phyloP scores from a whole-genome alignment of 1,284 basidiomycete genomes.

The Leccinum subatratum region DNA sequence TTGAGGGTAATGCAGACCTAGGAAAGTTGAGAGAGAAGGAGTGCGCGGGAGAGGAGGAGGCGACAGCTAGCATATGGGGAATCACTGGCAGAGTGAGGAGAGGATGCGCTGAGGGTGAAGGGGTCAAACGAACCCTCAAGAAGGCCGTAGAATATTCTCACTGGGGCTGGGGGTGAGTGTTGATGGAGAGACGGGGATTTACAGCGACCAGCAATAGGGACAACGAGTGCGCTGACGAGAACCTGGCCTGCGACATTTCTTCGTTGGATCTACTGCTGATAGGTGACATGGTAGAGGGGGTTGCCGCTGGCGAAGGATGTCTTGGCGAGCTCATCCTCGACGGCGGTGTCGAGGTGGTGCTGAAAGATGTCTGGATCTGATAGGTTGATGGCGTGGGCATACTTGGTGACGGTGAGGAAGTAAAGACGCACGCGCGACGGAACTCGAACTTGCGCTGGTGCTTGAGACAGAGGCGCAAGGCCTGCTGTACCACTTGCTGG shows the following conservation, averaged over 20 bases:
- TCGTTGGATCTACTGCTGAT: too few relatives aligned
- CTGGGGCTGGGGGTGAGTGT: too few relatives aligned
- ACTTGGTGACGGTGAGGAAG: conserved; percentile 92
- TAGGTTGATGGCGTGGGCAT: conserved; percentile 96
- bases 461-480: conserved; percentile 93
- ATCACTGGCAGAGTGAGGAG: too few relatives aligned
- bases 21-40: too few relatives aligned
- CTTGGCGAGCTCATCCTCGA: conserved; percentile 82
- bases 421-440: conserved; percentile 95
- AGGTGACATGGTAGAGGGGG: conserved; percentile 71
- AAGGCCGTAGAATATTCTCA: too few relatives aligned
- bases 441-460: conserved; percentile 97
- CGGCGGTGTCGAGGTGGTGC: conserved; percentile 85
- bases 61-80: conserved; percentile 79
- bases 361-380: conserved; percentile 94
- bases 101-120: conserved; percentile 66
- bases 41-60: conserved; percentile 55
- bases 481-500: conserved; percentile 93
- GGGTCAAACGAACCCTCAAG: conserved; percentile 47
- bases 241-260: conserved; percentile 89
- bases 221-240: conserved; percentile 86
- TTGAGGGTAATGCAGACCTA: too few relatives aligned
- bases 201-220: too few relatives aligned
- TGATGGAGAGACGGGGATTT: too few relatives aligned
- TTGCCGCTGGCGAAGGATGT: conserved; percentile 95